A percentile compares a stretch with the other conserved stretches of the same genome.
Evolutionary conservation across 176 grass and related monocot genomes (phyloP).

Genomic region (Otatea glauca): DNA sequence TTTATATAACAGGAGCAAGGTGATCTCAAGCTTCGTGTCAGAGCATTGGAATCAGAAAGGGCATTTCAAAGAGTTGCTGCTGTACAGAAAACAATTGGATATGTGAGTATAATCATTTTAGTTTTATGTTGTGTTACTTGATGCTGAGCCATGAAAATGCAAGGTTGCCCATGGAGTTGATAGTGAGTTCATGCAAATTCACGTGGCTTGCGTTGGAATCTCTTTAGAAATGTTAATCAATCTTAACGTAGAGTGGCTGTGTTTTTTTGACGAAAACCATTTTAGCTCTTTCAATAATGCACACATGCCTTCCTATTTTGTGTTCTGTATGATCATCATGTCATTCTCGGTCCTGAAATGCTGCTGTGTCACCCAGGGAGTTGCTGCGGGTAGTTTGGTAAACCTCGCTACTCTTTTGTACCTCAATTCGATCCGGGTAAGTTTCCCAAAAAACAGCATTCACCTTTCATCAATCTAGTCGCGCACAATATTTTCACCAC

Average conservation of each 20-base stretch:
- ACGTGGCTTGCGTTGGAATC: neutral
- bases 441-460: slow-evolving; percentile 25
- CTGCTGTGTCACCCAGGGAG: slow-evolving; percentile 56
- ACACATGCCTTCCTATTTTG: neutral
- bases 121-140: slow-evolving; percentile 21
- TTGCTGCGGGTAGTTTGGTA: slow-evolving; percentile 87
- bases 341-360: slow-evolving; percentile 33
- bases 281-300: slow-evolving; percentile 13
- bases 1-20: slow-evolving; percentile 81
- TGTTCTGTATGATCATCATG: neutral
- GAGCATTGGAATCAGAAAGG: slow-evolving; percentile 95
- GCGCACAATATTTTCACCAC: slow-evolving; percentile 17
- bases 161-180: slow-evolving; percentile 25
- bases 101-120: slow-evolving; percentile 62
- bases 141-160: slow-evolving; percentile 22
- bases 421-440: slow-evolving; percentile 88
- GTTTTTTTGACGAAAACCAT: neutral
- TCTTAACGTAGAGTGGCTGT: neutral
- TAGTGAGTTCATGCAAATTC: slow-evolving; percentile 2
- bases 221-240: neutral
- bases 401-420: slow-evolving; percentile 88
- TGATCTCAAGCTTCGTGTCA: slow-evolving; percentile 95
- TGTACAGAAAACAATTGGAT: slow-evolving; percentile 94
- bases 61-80: slow-evolving; percentile 92
- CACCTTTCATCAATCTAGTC: slow-evolving; percentile 23